These are phyloP conservation scores for Nicotiana tomentosiformis DNA, from an alignment of 257 asterid genomes.

Conservation along the genomic window DNA sequence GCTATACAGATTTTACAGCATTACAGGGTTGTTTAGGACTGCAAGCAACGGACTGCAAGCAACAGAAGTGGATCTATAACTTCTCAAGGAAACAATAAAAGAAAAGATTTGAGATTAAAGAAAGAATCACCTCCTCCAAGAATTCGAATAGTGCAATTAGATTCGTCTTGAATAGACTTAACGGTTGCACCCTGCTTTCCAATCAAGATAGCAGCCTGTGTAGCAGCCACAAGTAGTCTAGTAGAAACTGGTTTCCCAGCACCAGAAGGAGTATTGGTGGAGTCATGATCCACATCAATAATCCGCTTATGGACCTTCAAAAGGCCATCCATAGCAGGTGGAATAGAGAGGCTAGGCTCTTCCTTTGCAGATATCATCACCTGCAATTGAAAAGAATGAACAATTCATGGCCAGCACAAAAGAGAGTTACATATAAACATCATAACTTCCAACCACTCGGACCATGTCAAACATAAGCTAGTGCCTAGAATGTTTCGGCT, in stretches of 20 bases:
- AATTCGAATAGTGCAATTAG: slow-evolving; percentile 71
- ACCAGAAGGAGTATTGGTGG: slow-evolving; percentile 41
- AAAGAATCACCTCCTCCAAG: slow-evolving; percentile 63
- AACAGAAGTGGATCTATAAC: background rate
- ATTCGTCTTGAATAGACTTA: slow-evolving; percentile 77
- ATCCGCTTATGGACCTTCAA: slow-evolving; percentile 74
- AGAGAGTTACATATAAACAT: background rate
- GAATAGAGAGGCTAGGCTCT: slow-evolving; percentile 64
- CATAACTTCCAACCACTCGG: background rate
- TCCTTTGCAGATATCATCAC: slow-evolving; percentile 84
- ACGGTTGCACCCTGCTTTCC: slow-evolving; percentile 98
- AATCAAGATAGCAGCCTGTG: slow-evolving; percentile 88
- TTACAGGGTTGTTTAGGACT: background rate
- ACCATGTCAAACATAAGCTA: background rate
- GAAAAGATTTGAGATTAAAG: background rate
- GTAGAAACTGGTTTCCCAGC: slow-evolving; percentile 48
- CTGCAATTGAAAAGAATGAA: slow-evolving; percentile 23
- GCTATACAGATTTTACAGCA: background rate
- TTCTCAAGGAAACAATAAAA: slow-evolving; percentile 3
- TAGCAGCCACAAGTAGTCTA: slow-evolving; percentile 82
- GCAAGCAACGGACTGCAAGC: background rate
- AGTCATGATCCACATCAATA: slow-evolving; percentile 51
- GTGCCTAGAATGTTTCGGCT: background rate
- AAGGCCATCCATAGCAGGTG: slow-evolving; percentile 90
- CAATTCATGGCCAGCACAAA: background rate